phyloP scores from a whole-genome alignment of 1,139 yeast species.

The Candida buenavistaensis region DNA sequence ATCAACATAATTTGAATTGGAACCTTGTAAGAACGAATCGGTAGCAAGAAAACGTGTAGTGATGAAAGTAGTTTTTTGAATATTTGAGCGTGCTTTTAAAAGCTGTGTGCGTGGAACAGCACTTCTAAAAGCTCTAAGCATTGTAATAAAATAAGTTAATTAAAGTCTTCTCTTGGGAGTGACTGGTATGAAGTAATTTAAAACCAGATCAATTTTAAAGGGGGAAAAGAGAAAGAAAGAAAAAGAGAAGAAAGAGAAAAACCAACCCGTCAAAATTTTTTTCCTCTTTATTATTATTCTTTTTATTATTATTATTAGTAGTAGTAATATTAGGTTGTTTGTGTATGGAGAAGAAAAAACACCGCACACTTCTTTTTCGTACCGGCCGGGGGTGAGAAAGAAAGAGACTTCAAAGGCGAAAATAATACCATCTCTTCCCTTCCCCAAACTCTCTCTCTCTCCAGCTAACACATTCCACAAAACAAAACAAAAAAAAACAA shows the following conservation, averaged over 20 bases:
- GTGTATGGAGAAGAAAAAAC: too few relatives aligned
- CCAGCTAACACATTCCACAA: too few relatives aligned
- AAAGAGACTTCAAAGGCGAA: too few relatives aligned
- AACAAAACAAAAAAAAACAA: too few relatives aligned
- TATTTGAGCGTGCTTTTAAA: slow-evolving; percentile 18
- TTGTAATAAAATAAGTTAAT: slow-evolving; percentile 15
- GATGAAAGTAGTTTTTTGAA: slow-evolving; percentile 5
- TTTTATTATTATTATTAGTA: not conserved
- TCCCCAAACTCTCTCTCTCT: too few relatives aligned
- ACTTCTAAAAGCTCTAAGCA: slow-evolving; percentile 49
- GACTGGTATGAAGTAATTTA: not conserved
- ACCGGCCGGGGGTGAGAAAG: too few relatives aligned
- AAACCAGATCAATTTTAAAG: slow-evolving; percentile 1
- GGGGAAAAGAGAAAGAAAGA: not conserved
- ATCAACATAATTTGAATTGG: slow-evolving; percentile 90
- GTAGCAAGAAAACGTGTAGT: slow-evolving; percentile 15
- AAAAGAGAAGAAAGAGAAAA: not conserved
- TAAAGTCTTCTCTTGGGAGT: not conserved
- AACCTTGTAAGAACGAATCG: slow-evolving; percentile 65
- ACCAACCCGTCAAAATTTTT: not conserved
- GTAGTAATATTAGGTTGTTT: too few relatives aligned
- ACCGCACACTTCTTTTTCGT: too few relatives aligned
- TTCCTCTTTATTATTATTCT: not conserved
- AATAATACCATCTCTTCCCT: too few relatives aligned
- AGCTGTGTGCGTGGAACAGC: slow-evolving; percentile 37